Base-by-base conservation (phyloP, 805 yeast genomes). In the Saccharomycopsis sp. region DNA sequence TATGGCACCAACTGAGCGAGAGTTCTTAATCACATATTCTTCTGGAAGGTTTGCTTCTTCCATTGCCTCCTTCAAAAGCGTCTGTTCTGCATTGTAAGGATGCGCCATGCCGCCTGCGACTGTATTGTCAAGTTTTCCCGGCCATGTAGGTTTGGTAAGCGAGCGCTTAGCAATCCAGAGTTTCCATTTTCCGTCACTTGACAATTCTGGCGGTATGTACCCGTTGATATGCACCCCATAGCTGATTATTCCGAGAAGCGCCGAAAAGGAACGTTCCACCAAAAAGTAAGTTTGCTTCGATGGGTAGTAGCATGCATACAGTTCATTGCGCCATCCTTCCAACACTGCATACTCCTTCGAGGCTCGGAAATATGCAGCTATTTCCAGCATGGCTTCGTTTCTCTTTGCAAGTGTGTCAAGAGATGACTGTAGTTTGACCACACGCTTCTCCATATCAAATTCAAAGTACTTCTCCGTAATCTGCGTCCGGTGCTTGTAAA, bases 61-160 rank as follows among this genome's bases (percentile, higher is more conserved):
- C 60, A 75, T 76, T 65, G 96, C 83, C 68, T 94, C 99, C 67
- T 94, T 94, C 18, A 88, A 63, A 2, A 85, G 82, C 0, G 97
- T 92, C 51, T 89, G 96, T 66, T 75, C 72, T 1, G 83, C 73
- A 0, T 91, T 89, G 63, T 81, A 75, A 0, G 96, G 97, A 68
- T 85, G 77, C 0, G 96, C 97, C 2, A 94, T 66, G 0, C 99
- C 99, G 1, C 99, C 99, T 0, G 97, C 99, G 4, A 94, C 88
- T 0, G 96, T 90, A 69, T 91, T 92, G 69, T 94, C 99, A 44
- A 91, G 77, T 87, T 82, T 86, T 0, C 88, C 87, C 0, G 99
- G 98, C 73, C 82, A 92, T 0, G 99, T 94, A 16, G 85, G 85
- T 69, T 94, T 94, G 1, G 83, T 77, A 3, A 74, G 69, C 0